phyloP scores from a whole-genome alignment of 805 yeast genomes.

The Candida manassasensis region DNA sequence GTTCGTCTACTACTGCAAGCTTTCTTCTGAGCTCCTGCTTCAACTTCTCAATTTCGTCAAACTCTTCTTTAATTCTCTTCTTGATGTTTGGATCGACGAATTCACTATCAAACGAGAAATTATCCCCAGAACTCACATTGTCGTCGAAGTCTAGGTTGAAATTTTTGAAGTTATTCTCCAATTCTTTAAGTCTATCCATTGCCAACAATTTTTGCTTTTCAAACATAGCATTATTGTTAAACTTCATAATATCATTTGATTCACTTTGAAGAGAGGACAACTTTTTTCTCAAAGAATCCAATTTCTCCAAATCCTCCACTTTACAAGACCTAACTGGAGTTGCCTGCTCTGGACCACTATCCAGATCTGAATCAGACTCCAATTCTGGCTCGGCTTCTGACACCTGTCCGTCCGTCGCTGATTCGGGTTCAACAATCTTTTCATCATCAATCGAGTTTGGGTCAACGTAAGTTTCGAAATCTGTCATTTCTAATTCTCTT shows the following conservation, averaged over 20 bases:
- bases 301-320: conserved; percentile 50
- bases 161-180: conserved; percentile 64
- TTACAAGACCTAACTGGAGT: conserved; percentile 38
- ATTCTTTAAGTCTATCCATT: conserved; percentile 63
- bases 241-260: conserved; percentile 71
- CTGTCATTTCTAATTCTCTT: conserved; percentile 78
- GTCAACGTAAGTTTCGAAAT: conserved; percentile 48
- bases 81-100: conserved; percentile 32
- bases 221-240: conserved; percentile 56
- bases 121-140: conserved; percentile 11
- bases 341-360: conserved; percentile 14
- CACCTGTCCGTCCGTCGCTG: no score
- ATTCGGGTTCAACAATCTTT: conserved; percentile 2
- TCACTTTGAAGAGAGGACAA: conserved; percentile 63
- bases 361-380: conserved; percentile 12
- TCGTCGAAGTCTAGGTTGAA: conserved; percentile 52
- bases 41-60: conserved; percentile 38
- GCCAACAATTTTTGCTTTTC: conserved; percentile 61
- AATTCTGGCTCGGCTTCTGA: conserved; percentile 18
- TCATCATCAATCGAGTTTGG: conserved; percentile 5
- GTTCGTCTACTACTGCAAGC: conserved; percentile 20
- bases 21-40: conserved; percentile 38
- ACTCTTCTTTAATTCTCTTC: conserved; percentile 36
- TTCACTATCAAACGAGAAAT: conserved; percentile 9
- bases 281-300: conserved; percentile 52